Conservation (phyloP, 371 early-diverging fungal species). For the Syncephalastrum sp. region DNA sequence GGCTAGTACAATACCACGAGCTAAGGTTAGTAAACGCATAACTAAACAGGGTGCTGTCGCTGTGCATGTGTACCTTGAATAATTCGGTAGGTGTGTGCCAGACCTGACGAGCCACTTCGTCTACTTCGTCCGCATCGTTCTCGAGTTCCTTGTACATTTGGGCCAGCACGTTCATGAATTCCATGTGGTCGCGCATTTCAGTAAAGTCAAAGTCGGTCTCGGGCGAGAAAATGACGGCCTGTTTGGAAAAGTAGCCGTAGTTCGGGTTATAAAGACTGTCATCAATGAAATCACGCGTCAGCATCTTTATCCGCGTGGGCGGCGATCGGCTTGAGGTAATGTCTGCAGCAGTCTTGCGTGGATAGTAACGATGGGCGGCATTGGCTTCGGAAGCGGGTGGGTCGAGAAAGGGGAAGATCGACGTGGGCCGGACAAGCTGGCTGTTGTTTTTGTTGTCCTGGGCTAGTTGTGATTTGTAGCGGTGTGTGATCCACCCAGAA, state of each 20-base stretch:
- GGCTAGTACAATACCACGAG: conserved; percentile 48
- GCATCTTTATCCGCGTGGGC: conserved; percentile 68
- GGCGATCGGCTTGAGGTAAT: conserved; percentile 31
- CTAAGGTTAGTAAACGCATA: neutral
- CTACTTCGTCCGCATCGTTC: conserved; percentile 54
- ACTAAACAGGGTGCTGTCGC: neutral
- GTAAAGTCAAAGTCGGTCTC: conserved; percentile 72
- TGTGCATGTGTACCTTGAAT: conserved; percentile 68
- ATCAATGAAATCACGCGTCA: conserved; percentile 90
- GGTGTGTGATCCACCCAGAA: neutral
- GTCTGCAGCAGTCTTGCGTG: conserved; percentile 41
- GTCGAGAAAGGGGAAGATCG: conserved; percentile 35
- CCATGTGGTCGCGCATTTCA: conserved; percentile 73
- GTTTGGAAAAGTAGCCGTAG: conserved; percentile 96
- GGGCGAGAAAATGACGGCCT: conserved; percentile 86
- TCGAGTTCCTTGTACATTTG: conserved; percentile 84
- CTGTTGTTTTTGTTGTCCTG: conserved; percentile 3
- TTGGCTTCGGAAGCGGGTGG: conserved; percentile 29
- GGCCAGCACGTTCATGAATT: conserved; percentile 78
- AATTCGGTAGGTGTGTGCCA: conserved; percentile 98
- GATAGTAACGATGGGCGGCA: conserved; percentile 29
- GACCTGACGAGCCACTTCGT: conserved; percentile 77
- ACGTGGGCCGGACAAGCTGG: conserved; percentile 10
- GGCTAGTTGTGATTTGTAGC: neutral
- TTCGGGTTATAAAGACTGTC: conserved; percentile 93